These are phyloP conservation scores for Geranium incanum DNA, from an alignment of 441 rosid genomes.

Conservation along the genomic window DNA sequence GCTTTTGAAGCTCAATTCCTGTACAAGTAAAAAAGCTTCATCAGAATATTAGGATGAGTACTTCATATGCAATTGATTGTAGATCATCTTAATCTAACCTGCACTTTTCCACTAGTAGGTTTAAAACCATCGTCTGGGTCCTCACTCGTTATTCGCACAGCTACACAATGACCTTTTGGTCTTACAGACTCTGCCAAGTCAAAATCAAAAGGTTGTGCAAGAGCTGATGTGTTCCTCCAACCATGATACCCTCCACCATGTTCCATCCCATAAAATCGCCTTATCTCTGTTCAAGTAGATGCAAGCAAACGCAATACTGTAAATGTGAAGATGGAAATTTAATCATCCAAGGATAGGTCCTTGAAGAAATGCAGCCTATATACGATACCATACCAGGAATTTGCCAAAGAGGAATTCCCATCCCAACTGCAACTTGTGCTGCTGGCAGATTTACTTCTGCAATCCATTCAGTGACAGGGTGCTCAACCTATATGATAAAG, in stretches of 20 bases:
- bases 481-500: slow-evolving; percentile 71
- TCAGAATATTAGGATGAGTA: slow-evolving; percentile 17
- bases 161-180: slow-evolving; percentile 99
- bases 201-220: slow-evolving; percentile 72
- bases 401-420: slow-evolving; percentile 98
- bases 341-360: slow-evolving; percentile 14
- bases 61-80: slow-evolving; percentile 13
- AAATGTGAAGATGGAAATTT: slow-evolving; percentile 13
- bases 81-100: slow-evolving; percentile 41
- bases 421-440: slow-evolving; percentile 98
- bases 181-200: slow-evolving; percentile 76
- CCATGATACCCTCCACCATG: slow-evolving; percentile 93
- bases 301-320: slow-evolving; percentile 14
- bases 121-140: slow-evolving; percentile 99
- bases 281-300: slow-evolving; percentile 56
- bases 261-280: slow-evolving; percentile 92
- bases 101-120: slow-evolving; percentile 99
- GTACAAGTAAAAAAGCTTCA: slow-evolving; percentile 24
- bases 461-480: slow-evolving; percentile 99
- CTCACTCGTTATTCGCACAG: slow-evolving; percentile 99
- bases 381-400: slow-evolving; percentile 63
- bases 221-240: slow-evolving; percentile 79
- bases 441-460: slow-evolving; percentile 97
- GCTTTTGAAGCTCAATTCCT: slow-evolving; percentile 98
- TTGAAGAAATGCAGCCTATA: slow-evolving; percentile 10